Evolutionary conservation across 2,329 filamentous ascomycete species (phyloP), one percentile per base, ranked within the genome.

Genomic region (Leptographium radiaticola): DNA sequence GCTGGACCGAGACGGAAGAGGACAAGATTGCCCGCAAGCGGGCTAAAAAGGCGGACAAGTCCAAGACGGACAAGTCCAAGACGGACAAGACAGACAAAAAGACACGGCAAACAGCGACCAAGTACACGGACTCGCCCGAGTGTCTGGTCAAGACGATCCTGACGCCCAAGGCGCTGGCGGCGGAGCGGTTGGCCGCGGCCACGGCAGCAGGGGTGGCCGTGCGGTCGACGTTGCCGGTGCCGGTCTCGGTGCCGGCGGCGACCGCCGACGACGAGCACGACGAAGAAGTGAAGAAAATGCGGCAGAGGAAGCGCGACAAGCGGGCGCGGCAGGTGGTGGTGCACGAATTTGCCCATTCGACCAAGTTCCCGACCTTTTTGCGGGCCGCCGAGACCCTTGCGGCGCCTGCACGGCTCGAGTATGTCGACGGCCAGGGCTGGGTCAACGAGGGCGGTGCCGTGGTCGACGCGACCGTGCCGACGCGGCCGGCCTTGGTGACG

Each of bases 261-360:
- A 18, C n/a, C 10, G 13, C 18, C 2, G 30, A 4, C 13, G 34
- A 34, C 34, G 69, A 69, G 4, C 68, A 72, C 9, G 66, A 66
- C 20, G 64, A 68, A 60, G 60, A 52, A 13, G 50, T 46, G 20
- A 51, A 51, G 7, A 34, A 31, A 11, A 82, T 81, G 61, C 80
- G 78, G 15, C n/a, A 30, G 42, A 4, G 18, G 65, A 78, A 80
- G 61, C 75, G 73, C 51, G 56, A 56, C 44, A 64, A 60, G 49
- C 59, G 57, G 52, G 52, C 51, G 52, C 67, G 73, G 15, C 80
- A 86, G 56, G 75, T 84, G 1, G 73, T 88, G 5, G 77, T 97
- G 4, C 90, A 97, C 67, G 93, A 98, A 65, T 97, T 96, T 64
- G 80, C 86, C 61, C 89, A 89, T 65, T 89, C 86, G 9, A 82